Conservation (phyloP, 1,284 basidiomycete species). For the Rhodotorula glutinis region DNA sequence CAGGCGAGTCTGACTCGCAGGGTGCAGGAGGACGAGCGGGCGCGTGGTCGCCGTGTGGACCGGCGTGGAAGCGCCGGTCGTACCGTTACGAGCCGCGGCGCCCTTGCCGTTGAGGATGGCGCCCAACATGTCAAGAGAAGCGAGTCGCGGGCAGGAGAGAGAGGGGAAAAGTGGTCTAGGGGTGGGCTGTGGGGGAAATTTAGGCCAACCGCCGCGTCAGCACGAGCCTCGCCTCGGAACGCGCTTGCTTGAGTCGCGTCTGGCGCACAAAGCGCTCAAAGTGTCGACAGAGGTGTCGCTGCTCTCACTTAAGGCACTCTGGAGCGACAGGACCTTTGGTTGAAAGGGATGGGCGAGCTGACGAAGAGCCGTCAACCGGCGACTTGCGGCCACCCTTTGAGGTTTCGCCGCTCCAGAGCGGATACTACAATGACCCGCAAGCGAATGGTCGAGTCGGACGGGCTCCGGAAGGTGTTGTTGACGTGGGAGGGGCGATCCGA, state of each 20-base stretch:
- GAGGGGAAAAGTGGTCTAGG: too few species aligned
- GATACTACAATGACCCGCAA: too few species aligned
- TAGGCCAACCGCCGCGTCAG: background rate
- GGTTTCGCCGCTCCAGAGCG: too few species aligned
- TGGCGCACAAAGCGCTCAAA: too few species aligned
- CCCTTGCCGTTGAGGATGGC: slow-evolving; percentile 17
- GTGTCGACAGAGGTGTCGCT: too few species aligned
- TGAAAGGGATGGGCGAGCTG: too few species aligned
- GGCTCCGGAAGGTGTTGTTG: background rate
- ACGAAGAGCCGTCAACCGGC: too few species aligned
- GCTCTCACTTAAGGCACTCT: too few species aligned
- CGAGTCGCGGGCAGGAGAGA: too few species aligned
- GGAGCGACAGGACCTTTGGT: too few species aligned
- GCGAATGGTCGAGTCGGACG: background rate
- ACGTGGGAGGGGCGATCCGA: background rate
- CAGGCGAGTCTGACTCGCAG: slow-evolving; percentile 30
- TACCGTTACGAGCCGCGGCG: slow-evolving; percentile 14
- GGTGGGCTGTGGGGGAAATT: background rate
- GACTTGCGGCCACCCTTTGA: too few species aligned
- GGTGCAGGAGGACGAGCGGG: slow-evolving; percentile 38
- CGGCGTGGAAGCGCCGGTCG: slow-evolving; percentile 23
- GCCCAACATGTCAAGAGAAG: background rate
- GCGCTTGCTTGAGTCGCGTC: background rate
- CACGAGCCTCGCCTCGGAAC: background rate
- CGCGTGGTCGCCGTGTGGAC: slow-evolving; percentile 35